Base-by-base conservation (phyloP, 768 basidiomycete genomes). In the Tremella mesenterica region DNA sequence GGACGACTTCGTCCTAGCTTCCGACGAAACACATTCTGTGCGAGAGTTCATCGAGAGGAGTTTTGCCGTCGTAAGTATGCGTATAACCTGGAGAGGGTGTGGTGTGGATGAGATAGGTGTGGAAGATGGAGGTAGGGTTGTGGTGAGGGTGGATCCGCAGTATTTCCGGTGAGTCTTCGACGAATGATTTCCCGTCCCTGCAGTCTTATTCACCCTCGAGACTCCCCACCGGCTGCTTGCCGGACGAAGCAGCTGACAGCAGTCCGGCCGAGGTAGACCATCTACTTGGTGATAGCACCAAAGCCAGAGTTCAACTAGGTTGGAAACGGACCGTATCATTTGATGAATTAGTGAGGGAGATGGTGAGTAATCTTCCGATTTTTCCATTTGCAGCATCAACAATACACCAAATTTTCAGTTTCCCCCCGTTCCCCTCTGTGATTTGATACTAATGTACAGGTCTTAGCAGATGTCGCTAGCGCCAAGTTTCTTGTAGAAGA, bases 241-340 rank as follows among this genome's bases (percentile, higher is more conserved):
- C 83, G 66, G 81, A 96, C 33, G 93, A 97, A 75, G 72, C 85
- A 23, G 78, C 79, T 61, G 93, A 95, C 78, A 95, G 91, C 85
- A 85, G 91, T 73, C 88, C 88, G 8, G 86, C 88, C 18, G 88
- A 92, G 82, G 89, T 93, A 75, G 89, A 93, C 84, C 80, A 92
- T 50, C 79, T 96, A 34, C 79, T 84, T 44, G 92, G 92, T 13
- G 85, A 86, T 73, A 88, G 91, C 4, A 77, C 85, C 47, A 96
- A 96, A 76, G 92, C 93, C 0, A 90, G 95, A 73, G 81, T 79
- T 41, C 38, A 82, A 38, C 83, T 97, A 39, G 88, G 89, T 8
- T 96, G 92, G 92, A 90, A 85, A 73, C 84, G 93, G 56, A 78
- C 83, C 61, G 83, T 88, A 52, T 78, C 81, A 61, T 97, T 95